Base-by-base conservation (phyloP, 148 eudicot genomes). In the Silene uniflora region DNA sequence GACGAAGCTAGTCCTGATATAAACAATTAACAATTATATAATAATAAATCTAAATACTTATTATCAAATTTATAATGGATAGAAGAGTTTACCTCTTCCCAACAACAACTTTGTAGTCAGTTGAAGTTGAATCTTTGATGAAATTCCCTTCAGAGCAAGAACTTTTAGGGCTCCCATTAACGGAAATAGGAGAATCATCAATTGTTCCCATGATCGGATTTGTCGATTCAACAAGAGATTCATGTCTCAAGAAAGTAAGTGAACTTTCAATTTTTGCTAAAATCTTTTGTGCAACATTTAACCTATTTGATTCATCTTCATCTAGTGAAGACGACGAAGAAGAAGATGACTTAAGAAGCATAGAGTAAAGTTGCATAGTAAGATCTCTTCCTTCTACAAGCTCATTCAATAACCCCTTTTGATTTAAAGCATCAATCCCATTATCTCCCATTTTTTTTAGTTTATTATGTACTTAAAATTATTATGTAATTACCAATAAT, bases 161-260 rank as follows among this genome's bases (percentile, higher is more conserved):
- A 60, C 80, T 81, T 61, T 73, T 81, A 77, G 83, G 83, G 66
- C 77, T 81, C 23, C 80, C 83, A 73, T 27, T 72, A 0, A 76
- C 72, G 0, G 80, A 81, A 76, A 5, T 16, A 10, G 83, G 80
- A 25, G 83, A 81, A 19, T 76, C 83, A 19, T 76, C 83, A 21
- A 2, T 17, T 58, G 73, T 72, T 61, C 56, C 76, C 59, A 0
- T 7, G 42, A 4, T 46, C 52, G 29, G 11, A 0, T 12, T 29
- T 0, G 29, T 76, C 17, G 19, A 46, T 22, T 72, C 73, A 6
- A 66, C 18, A 12, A 21, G 14, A 10, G 70, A 9, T 27, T 77
- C 77, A 32, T 46, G 52, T 27, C 74, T 72, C 44, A 81, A 49
- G 18, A 81, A 67, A 23, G 62, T 68, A 27, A 81, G 44, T 61